These are phyloP conservation scores for Curvularia verruculosa DNA, from an alignment of 2,329 filamentous ascomycete species.

Conservation along the genomic window DNA sequence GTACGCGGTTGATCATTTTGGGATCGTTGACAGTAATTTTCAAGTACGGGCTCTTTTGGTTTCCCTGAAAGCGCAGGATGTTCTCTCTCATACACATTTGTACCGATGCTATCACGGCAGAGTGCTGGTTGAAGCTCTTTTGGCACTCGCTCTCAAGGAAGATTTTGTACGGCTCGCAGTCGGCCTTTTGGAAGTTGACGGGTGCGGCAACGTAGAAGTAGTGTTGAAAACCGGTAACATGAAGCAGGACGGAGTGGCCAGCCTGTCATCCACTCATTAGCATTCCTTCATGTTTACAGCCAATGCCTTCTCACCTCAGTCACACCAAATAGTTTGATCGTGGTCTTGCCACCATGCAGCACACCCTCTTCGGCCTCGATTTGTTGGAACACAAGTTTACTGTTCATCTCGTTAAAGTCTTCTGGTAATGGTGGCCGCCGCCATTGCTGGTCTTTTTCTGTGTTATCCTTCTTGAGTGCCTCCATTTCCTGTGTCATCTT, in stretches of 20 bases:
- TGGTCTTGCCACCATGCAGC: slow-evolving; percentile 74
- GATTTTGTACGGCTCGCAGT: slow-evolving; percentile 77
- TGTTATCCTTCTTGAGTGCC: slow-evolving; percentile 81
- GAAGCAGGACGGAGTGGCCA: slow-evolving; percentile 90
- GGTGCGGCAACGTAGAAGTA: slow-evolving; percentile 95
- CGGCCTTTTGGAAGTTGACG: slow-evolving; percentile 75
- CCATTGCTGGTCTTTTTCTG: slow-evolving; percentile 95
- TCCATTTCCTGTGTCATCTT: slow-evolving; percentile 94
- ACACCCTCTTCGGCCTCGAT: slow-evolving; percentile 94
- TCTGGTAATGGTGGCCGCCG: slow-evolving; percentile 65
- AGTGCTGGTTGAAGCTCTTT: slow-evolving; percentile 59
- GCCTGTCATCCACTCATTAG: slow-evolving; percentile 47
- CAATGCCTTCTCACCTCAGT: slow-evolving; percentile 65
- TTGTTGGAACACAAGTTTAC: slow-evolving; percentile 87
- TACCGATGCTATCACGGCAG: slow-evolving; percentile 78
- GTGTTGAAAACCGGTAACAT: slow-evolving; percentile 94
- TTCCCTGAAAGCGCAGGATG: slow-evolving; percentile 93
- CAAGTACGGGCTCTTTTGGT: slow-evolving; percentile 86
- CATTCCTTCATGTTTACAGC: background rate
- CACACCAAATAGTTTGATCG: slow-evolving; percentile 92
- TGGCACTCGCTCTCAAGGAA: slow-evolving; percentile 81
- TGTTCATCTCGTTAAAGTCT: slow-evolving; percentile 66
- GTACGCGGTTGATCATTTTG: slow-evolving; percentile 78
- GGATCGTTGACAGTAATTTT: slow-evolving; percentile 94
- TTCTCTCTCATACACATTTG: slow-evolving; percentile 85